A percentile compares a stretch with the other conserved stretches of the same genome.
Evolutionary conservation across 352 stramenopile genomes (phyloP).

Genomic region (Aphanomyces invadans): DNA sequence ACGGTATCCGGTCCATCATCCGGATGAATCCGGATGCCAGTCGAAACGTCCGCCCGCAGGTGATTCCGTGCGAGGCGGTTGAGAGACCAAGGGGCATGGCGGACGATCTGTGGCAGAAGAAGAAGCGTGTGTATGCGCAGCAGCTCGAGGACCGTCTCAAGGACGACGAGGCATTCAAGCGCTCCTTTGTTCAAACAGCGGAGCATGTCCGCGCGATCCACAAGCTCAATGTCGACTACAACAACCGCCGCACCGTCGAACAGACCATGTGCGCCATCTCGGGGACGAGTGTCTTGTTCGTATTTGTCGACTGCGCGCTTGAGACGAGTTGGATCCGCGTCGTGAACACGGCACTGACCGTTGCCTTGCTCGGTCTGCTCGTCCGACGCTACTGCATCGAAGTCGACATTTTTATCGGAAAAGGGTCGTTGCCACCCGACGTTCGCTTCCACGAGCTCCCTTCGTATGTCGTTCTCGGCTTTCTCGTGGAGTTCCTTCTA

Average conservation of each 20-base stretch:
- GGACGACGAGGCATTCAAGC: conserved; percentile 9
- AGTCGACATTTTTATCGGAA: conserved; percentile 50
- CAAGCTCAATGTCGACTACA: conserved; percentile 32
- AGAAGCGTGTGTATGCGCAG: conserved; percentile 22
- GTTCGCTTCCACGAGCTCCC: conserved; percentile 42
- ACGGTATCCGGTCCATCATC: not conserved
- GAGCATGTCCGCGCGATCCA: conserved; percentile 20
- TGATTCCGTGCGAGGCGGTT: not conserved
- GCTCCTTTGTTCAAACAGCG: conserved; percentile 3
- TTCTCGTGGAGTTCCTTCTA: conserved; percentile 40
- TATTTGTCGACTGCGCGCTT: conserved; percentile 46
- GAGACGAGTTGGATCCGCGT: conserved; percentile 39
- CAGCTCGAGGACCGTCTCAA: conserved; percentile 20
- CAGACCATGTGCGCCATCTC: conserved; percentile 49
- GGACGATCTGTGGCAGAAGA: conserved; percentile 18
- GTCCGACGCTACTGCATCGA: conserved; percentile 47
- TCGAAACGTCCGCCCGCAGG: not conserved
- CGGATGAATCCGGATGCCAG: conserved; percentile 10
- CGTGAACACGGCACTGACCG: conserved; percentile 39
- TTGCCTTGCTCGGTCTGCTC: conserved; percentile 43
- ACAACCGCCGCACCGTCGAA: conserved; percentile 50
- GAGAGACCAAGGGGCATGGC: not conserved
- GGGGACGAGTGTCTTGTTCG: conserved; percentile 46
- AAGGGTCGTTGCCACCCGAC: conserved; percentile 48
- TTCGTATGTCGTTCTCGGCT: conserved; percentile 34